These are phyloP conservation scores for Epichloe elymi DNA, from an alignment of 2,329 filamentous ascomycete species.

Conservation along the genomic window DNA sequence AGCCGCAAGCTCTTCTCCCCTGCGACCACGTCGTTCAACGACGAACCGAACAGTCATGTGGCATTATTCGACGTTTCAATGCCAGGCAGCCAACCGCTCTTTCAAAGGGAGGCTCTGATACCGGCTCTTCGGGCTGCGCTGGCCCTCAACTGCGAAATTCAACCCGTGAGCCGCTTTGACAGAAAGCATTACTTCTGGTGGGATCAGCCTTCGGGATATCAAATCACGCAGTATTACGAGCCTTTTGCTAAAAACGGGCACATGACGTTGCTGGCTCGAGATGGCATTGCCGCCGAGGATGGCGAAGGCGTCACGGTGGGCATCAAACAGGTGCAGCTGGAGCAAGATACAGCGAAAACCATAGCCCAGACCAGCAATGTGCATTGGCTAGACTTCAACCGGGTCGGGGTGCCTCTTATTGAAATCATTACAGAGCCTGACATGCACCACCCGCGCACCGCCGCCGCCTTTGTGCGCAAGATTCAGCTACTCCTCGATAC, in stretches of 20 bases:
- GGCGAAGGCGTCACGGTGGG: slow-evolving; percentile 58
- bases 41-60: slow-evolving; percentile 72
- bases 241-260: slow-evolving; percentile 57
- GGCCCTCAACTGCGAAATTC: slow-evolving; percentile 67
- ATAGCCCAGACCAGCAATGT: slow-evolving; percentile 59
- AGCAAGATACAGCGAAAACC: slow-evolving; percentile 96
- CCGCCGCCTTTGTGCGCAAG: slow-evolving; percentile 79
- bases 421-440: slow-evolving; percentile 91
- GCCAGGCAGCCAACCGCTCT: slow-evolving; percentile 76
- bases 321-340: slow-evolving; percentile 91
- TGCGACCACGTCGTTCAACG: slow-evolving; percentile 50
- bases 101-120: slow-evolving; percentile 71
- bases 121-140: slow-evolving; percentile 85
- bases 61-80: slow-evolving; percentile 80
- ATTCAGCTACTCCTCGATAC: slow-evolving; percentile 68
- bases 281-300: slow-evolving; percentile 67
- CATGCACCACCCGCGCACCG: slow-evolving; percentile 75
- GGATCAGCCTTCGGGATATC: slow-evolving; percentile 92
- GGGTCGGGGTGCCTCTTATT: slow-evolving; percentile 78
- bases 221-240: slow-evolving; percentile 92
- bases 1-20: slow-evolving; percentile 78
- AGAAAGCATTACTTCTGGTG: slow-evolving; percentile 99
- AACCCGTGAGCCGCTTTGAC: slow-evolving; percentile 72
- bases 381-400: slow-evolving; percentile 84
- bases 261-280: slow-evolving; percentile 57